A percentile compares a stretch with the other conserved stretches of the same genome.
These are phyloP conservation scores for Eucalyptus viminalis DNA, from an alignment of 345 rosid species.

Conservation along the genomic window DNA sequence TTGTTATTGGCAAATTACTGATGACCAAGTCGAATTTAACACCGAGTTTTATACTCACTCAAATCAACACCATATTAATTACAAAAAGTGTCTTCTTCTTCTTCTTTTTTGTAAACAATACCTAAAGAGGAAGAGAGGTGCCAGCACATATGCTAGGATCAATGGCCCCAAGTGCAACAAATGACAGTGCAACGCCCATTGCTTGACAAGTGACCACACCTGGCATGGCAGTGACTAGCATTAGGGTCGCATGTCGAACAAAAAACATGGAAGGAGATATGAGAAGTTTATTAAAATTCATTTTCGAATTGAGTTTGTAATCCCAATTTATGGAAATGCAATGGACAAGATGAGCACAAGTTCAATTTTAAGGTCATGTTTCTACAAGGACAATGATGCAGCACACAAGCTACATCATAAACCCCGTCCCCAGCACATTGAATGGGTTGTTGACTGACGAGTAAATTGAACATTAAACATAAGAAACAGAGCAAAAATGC, in stretches of 20 bases:
- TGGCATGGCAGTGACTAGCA: background rate
- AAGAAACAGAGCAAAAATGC: no score
- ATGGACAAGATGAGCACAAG: background rate
- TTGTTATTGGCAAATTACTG: rapidly evolving
- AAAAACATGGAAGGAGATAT: background rate
- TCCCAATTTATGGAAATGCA: background rate
- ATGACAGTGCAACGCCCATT: rapidly evolving
- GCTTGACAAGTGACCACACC: background rate
- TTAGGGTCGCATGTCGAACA: background rate
- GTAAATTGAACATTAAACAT: background rate
- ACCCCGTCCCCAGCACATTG: rapidly evolving
- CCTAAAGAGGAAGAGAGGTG: background rate
- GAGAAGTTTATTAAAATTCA: no score
- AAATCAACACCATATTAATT: background rate
- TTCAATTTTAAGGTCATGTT: background rate
- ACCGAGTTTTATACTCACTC: no score
- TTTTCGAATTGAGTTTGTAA: background rate
- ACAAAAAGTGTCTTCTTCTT: background rate
- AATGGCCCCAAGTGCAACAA: background rate
- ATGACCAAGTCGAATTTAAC: no score
- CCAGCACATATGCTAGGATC: rapidly evolving
- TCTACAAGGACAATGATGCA: background rate
- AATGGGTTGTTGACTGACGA: rapidly evolving
- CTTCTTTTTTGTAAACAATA: rapidly evolving
- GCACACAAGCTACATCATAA: background rate